Percentiles rank a stretch among this genome's conserved stretches.
These are phyloP conservation scores for Polyrhizophydium stewartii DNA, from an alignment of 371 early-diverging fungal species.

Conservation along the genomic window DNA sequence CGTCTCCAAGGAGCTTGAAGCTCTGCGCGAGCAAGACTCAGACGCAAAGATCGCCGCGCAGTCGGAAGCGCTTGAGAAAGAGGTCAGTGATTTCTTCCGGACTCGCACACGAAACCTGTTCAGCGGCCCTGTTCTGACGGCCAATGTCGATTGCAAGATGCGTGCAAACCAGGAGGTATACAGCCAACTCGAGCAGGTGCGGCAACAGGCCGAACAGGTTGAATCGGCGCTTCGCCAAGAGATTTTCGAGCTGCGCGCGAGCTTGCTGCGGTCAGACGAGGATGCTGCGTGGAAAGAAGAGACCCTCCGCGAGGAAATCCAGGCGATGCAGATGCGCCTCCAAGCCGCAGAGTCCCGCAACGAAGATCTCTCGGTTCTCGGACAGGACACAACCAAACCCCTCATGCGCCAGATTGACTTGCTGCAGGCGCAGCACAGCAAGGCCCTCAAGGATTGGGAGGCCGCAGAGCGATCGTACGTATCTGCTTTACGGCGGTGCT, in stretches of 20 bases:
- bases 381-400: conserved; percentile 55
- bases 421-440: conserved; percentile 60
- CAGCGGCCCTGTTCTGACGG: no score
- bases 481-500: no score
- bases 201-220: conserved; percentile 28
- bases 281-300: conserved; percentile 63
- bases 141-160: conserved; percentile 29
- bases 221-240: conserved; percentile 41
- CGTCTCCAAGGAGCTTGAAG: conserved; percentile 27
- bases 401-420: conserved; percentile 65
- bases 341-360: conserved; percentile 57
- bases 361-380: conserved; percentile 49
- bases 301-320: conserved; percentile 50
- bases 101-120: neutral
- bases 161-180: conserved; percentile 38
- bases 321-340: conserved; percentile 53
- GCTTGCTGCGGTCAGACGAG: conserved; percentile 56
- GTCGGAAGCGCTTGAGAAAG: conserved; percentile 53
- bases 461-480: conserved; percentile 58
- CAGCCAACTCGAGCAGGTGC: conserved; percentile 45
- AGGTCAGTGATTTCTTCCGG: conserved; percentile 25
- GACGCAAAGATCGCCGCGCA: conserved; percentile 46
- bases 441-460: conserved; percentile 60
- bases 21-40: conserved; percentile 28
- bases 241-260: conserved; percentile 57